A percentile compares a stretch with the other conserved stretches of the same genome.
Conservation (phyloP, 345 rosid genomes). For the Jatropha curcas region DNA sequence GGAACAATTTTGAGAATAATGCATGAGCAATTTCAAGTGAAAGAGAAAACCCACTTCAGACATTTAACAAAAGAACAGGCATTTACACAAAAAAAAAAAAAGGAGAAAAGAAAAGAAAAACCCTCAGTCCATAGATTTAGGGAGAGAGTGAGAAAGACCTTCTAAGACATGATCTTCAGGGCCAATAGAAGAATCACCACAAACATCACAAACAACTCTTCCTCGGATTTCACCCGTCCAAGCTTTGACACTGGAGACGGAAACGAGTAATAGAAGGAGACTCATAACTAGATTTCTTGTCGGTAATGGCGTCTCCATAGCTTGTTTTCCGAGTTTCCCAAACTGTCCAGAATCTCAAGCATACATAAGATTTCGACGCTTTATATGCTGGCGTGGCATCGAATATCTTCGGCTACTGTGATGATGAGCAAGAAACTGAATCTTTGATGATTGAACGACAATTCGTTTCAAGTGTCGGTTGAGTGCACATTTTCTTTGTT, state of each 20-base stretch:
- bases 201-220: constrained; percentile 91
- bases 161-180: constrained; percentile 92
- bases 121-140: neutral
- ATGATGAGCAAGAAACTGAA: too few species aligned
- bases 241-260: constrained; percentile 45
- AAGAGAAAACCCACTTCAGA: neutral
- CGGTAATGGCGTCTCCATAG: constrained; percentile 42
- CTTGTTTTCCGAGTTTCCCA: neutral
- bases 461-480: neutral
- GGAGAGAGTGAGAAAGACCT: constrained; percentile 40
- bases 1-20: neutral
- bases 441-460: too few species aligned
- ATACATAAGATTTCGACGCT: too few species aligned
- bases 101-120: too few species aligned
- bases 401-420: too few species aligned
- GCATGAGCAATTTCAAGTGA: neutral
- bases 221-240: constrained; percentile 97
- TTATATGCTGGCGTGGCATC: too few species aligned
- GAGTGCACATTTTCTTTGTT: too few species aligned
- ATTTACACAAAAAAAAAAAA: too few species aligned
- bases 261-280: constrained; percentile 34
- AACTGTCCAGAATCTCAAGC: too few species aligned
- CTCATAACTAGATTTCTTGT: constrained; percentile 35
- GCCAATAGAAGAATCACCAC: constrained; percentile 85
- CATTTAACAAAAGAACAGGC: neutral